phyloP scores from a whole-genome alignment of 305 asterid species.

The Ilex paraguariensis region DNA sequence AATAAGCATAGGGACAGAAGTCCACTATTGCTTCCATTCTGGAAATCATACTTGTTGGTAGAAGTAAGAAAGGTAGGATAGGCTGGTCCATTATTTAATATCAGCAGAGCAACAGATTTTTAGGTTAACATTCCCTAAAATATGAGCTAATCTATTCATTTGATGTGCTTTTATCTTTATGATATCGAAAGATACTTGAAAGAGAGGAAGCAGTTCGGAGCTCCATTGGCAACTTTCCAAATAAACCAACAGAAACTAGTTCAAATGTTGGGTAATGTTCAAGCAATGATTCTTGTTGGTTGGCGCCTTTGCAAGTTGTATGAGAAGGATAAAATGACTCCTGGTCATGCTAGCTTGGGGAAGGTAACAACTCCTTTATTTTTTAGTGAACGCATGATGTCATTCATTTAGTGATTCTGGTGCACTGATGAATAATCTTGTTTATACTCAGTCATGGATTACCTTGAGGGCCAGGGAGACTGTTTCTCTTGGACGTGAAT shows the following conservation, averaged over 20 bases:
- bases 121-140: too few relatives aligned
- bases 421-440: too few relatives aligned
- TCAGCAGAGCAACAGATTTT: too few relatives aligned
- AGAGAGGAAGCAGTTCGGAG: conserved; percentile 98
- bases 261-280: conserved; percentile 80
- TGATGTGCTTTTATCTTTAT: neutral
- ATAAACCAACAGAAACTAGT: conserved; percentile 90
- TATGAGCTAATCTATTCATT: too few relatives aligned
- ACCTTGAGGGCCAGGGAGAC: conserved; percentile 80
- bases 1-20: too few relatives aligned
- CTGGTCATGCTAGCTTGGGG: conserved; percentile 96
- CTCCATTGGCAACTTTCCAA: conserved; percentile 96
- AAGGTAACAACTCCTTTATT: conserved; percentile 39
- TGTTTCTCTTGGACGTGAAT: conserved; percentile 83
- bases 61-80: too few relatives aligned
- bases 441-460: conserved; percentile 69
- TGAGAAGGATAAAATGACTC: conserved; percentile 89
- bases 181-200: conserved; percentile 58
- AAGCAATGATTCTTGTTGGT: conserved; percentile 84
- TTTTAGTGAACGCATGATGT: too few relatives aligned
- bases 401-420: too few relatives aligned
- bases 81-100: too few relatives aligned
- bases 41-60: too few relatives aligned
- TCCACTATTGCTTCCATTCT: too few relatives aligned
- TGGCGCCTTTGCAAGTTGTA: conserved; percentile 98